phyloP scores from a whole-genome alignment of 768 basidiomycete species.

The Tulasnella sp. region DNA sequence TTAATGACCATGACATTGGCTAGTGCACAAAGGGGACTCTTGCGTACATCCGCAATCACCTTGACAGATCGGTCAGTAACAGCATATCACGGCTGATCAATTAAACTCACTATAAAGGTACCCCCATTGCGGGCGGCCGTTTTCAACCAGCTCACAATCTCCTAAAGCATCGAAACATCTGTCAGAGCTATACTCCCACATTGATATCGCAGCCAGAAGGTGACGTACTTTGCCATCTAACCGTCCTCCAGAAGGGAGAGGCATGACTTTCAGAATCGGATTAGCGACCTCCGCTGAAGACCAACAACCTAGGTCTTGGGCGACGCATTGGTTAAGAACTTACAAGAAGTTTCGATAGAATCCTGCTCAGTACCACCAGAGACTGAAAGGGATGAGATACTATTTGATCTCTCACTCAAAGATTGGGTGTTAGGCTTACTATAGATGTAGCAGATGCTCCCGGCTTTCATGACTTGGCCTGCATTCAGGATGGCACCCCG shows the following conservation, averaged over 20 bases:
- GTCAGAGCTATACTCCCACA: neutral
- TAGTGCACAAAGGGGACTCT: conserved; percentile 37
- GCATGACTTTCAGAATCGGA: neutral
- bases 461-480: neutral
- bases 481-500: neutral
- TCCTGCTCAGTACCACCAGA: neutral
- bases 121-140: neutral
- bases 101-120: neutral
- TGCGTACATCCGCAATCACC: neutral
- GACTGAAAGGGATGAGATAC: conserved; percentile 22
- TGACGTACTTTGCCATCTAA: neutral
- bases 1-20: conserved; percentile 38
- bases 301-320: conserved; percentile 61
- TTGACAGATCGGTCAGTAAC: neutral
- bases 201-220: conserved; percentile 30
- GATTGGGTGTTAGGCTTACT: neutral
- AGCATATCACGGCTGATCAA: conserved; percentile 52
- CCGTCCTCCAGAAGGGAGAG: neutral
- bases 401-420: neutral
- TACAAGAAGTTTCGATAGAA: neutral
- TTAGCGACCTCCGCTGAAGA: conserved; percentile 20
- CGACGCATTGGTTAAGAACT: conserved; percentile 27
- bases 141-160: neutral
- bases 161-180: neutral
- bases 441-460: neutral